A percentile compares a stretch with the other conserved stretches of the same genome.
phyloP scores from a whole-genome alignment of 805 yeast genomes.

The Starmerella sirachaensis region DNA sequence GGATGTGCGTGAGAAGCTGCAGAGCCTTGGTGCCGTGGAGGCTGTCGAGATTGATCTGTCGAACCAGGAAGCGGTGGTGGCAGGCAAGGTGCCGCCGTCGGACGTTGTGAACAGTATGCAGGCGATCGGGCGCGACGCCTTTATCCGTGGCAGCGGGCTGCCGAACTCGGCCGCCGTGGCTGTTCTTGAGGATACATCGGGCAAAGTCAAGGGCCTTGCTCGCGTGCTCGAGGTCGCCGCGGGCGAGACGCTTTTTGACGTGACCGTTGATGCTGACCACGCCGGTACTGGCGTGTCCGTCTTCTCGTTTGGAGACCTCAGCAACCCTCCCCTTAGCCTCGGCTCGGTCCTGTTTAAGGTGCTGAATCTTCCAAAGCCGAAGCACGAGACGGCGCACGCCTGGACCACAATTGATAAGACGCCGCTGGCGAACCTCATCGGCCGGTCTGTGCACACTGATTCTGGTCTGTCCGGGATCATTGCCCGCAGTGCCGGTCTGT shows the following conservation, averaged over 20 bases:
- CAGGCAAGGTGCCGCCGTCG: constrained; percentile 68
- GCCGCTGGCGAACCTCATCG: constrained; percentile 16
- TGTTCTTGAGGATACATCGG: constrained; percentile 56
- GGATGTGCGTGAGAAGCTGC: constrained; percentile 44
- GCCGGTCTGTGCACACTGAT: constrained; percentile 19
- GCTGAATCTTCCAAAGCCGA: neutral
- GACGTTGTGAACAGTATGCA: constrained; percentile 56
- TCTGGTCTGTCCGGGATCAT: constrained; percentile 61
- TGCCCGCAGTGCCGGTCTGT: constrained; percentile 92
- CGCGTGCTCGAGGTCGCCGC: constrained; percentile 61
- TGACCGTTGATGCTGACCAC: constrained; percentile 45
- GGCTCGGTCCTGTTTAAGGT: constrained; percentile 18
- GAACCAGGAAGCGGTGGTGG: constrained; percentile 51
- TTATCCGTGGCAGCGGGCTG: constrained; percentile 80
- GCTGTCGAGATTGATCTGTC: constrained; percentile 45
- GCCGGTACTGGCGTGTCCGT: constrained; percentile 43
- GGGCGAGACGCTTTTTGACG: constrained; percentile 51
- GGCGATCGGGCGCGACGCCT: constrained; percentile 72
- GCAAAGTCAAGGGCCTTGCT: constrained; percentile 76
- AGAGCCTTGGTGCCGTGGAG: constrained; percentile 35
- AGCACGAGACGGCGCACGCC: constrained; percentile 1
- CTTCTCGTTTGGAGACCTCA: constrained; percentile 62
- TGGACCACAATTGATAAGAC: constrained; percentile 10
- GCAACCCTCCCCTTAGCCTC: constrained; percentile 34
- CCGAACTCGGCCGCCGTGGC: constrained; percentile 86